Evolutionary conservation across 306 rosid genomes (phyloP).

Genomic region (Cucumis cinereus): DNA sequence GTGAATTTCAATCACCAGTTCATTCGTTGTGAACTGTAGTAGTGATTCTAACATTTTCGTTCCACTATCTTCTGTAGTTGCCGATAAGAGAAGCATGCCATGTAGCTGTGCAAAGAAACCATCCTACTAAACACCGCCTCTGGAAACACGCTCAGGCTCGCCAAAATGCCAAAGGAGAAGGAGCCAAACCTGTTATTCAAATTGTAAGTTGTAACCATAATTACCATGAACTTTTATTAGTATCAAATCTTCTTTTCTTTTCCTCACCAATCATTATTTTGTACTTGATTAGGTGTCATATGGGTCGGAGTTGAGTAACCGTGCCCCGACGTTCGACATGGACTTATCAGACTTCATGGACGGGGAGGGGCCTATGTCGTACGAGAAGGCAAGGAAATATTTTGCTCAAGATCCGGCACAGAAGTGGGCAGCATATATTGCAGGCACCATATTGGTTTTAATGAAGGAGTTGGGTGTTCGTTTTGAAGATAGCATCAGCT

Average conservation of each 20-base stretch:
- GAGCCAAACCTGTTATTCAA: constrained; percentile 70
- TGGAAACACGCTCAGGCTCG: constrained; percentile 97
- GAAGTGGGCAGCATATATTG: constrained; percentile 99
- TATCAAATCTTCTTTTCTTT: neutral
- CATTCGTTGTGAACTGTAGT: neutral
- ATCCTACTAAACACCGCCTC: constrained; percentile 78
- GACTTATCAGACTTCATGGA: constrained; percentile 82
- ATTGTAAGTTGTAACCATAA: constrained; percentile 42
- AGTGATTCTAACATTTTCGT: neutral
- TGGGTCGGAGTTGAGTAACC: constrained; percentile 89
- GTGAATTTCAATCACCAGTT: neutral
- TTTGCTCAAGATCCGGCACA: constrained; percentile 94
- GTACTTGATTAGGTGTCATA: constrained; percentile 61
- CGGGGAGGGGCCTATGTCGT: constrained; percentile 53
- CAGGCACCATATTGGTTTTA: constrained; percentile 73
- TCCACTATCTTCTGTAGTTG: constrained; percentile 35
- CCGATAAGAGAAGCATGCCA: constrained; percentile 98
- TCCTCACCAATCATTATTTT: constrained; percentile 7
- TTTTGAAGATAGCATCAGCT: constrained; percentile 71
- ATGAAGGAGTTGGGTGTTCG: constrained; percentile 76
- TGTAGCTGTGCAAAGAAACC: constrained; percentile 73
- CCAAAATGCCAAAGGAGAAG: constrained; percentile 54
- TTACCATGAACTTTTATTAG: neutral
- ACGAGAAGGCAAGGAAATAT: constrained; percentile 59
- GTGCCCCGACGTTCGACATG: constrained; percentile 96